Conservation (phyloP, 495 filamentous ascomycete genomes). For the Penicilliopsis zonata region DNA sequence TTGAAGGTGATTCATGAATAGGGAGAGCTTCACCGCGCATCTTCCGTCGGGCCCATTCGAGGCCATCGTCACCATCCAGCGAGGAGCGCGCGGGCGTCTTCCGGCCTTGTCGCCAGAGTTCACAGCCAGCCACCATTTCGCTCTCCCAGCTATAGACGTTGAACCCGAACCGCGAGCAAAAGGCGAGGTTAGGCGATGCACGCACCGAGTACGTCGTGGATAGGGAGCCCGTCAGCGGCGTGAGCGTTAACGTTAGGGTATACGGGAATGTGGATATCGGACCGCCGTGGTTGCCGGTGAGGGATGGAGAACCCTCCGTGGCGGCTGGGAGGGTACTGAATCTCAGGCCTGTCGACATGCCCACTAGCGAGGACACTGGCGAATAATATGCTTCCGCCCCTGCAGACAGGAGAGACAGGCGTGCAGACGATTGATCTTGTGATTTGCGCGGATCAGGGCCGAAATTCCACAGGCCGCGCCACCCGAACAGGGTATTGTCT, state of each 20-base stretch:
- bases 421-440: constrained; percentile 6
- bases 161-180: constrained; percentile 88
- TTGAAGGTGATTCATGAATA: too few species aligned
- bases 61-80: constrained; percentile 20
- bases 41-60: constrained; percentile 35
- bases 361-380: constrained; percentile 78
- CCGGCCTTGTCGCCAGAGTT: constrained; percentile 64
- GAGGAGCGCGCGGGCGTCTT: constrained; percentile 12
- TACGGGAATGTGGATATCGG: constrained; percentile 57
- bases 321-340: constrained; percentile 88
- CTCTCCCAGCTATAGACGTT: constrained; percentile 98
- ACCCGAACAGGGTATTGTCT: constrained; percentile 77
- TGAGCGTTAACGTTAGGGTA: constrained; percentile 82
- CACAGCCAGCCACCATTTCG: constrained; percentile 78
- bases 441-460: constrained; percentile 58
- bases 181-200: constrained; percentile 65
- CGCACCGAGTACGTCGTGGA: constrained; percentile 82
- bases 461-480: constrained; percentile 89
- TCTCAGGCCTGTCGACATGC: constrained; percentile 67
- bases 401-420: constrained; percentile 44
- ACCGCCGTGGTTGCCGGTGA: constrained; percentile 10
- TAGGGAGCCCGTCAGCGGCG: constrained; percentile 85
- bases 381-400: constrained; percentile 96
- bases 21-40: constrained; percentile 19
- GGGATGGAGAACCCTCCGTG: constrained; percentile 36